Evolutionary conservation across 1,284 basidiomycete genomes (phyloP).

Genomic region (Neotropicomus parvogracilis): DNA sequence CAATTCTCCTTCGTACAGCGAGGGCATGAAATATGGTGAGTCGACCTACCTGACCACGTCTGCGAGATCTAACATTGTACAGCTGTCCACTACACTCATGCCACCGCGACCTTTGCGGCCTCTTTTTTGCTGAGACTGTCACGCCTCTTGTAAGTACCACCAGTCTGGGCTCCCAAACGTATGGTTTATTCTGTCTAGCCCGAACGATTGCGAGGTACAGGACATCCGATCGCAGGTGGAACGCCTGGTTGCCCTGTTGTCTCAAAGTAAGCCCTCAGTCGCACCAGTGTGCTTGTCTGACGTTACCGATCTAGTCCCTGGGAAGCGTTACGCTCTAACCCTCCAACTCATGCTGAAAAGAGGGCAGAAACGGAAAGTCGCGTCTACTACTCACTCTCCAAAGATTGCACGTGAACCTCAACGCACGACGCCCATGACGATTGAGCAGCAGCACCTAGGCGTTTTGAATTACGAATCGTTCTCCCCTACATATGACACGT

Average conservation of each 20-base stretch:
- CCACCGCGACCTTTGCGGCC: constrained; percentile 88
- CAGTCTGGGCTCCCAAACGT: not conserved
- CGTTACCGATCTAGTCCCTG: constrained; percentile 59
- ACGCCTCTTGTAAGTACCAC: constrained; percentile 70
- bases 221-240: constrained; percentile 79
- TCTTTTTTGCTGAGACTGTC: constrained; percentile 84
- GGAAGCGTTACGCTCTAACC: constrained; percentile 84
- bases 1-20: constrained; percentile 76
- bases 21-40: constrained; percentile 85
- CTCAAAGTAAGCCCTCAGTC: constrained; percentile 56
- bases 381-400: constrained; percentile 57
- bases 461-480: constrained; percentile 31
- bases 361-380: constrained; percentile 62
- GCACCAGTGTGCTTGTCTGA: constrained; percentile 12
- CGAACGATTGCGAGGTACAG: constrained; percentile 75
- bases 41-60: constrained; percentile 1
- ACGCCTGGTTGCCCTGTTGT: constrained; percentile 68
- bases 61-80: constrained; percentile 10
- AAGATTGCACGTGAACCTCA: constrained; percentile 49
- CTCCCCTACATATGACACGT: constrained; percentile 36
- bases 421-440: constrained; percentile 39
- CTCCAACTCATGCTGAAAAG: constrained; percentile 84
- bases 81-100: constrained; percentile 88
- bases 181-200: constrained; percentile 43
- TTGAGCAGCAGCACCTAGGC: constrained; percentile 27